Conservation (phyloP, 441 rosid genomes). For the Syzygium malaccense region DNA sequence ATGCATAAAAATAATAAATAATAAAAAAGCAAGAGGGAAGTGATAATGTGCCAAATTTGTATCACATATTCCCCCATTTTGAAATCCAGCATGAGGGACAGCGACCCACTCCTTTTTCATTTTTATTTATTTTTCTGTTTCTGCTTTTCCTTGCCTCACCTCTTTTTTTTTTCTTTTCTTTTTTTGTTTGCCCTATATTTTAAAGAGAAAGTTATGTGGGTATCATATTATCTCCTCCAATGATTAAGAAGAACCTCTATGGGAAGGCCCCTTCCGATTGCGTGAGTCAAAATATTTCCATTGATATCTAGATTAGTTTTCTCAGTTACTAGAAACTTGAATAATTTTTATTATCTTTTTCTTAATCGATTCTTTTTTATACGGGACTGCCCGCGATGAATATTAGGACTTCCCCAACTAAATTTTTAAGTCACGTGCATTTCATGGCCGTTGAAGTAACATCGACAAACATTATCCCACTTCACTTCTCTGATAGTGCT, state of each 20-base stretch:
- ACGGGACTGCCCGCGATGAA: not conserved
- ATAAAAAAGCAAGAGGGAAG: not conserved
- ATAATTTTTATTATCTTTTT: too few relatives aligned
- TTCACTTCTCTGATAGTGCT: not conserved
- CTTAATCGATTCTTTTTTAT: not conserved
- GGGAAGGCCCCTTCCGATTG: not conserved
- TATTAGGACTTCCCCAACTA: not conserved
- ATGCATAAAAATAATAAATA: not conserved
- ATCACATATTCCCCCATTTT: not conserved
- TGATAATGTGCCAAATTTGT: not conserved
- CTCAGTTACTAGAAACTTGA: not conserved
- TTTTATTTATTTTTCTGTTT: not conserved
- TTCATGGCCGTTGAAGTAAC: not conserved
- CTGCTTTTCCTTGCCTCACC: not conserved
- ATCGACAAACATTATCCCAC: not conserved
- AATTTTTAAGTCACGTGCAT: fast-evolving
- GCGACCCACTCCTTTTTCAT: not conserved
- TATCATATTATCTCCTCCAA: not conserved
- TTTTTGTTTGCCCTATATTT: not conserved
- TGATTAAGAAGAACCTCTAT: not conserved
- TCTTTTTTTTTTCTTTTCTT: not conserved
- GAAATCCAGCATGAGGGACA: not conserved
- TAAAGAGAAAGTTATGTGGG: not conserved
- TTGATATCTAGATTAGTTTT: not conserved
- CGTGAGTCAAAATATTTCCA: not conserved